Evolutionary conservation across 805 yeast species (phyloP), one percentile per base, ranked within the genome.

Genomic region (Sungouiella blattae): DNA sequence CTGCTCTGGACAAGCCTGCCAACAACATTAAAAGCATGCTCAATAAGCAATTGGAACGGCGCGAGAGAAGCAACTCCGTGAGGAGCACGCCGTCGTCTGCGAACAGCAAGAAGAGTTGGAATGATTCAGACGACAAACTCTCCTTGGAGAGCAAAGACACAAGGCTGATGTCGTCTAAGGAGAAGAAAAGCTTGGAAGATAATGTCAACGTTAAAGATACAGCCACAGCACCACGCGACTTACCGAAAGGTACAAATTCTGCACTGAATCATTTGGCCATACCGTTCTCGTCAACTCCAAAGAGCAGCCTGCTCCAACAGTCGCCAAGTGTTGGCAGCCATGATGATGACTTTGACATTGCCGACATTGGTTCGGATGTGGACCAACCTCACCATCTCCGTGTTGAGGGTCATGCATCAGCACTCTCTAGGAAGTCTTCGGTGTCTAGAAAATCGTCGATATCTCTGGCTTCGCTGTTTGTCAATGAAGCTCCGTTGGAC

Each of bases 371-470:
- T 6, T 8, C 7, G 12, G 12, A 24, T 12, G 6, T 24, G n/a
- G 7, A 24, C 14, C 6, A 5, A 6, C n/a, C n/a, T 8, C 6
- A 6, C 14, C n/a, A 24, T n/a, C 27, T 24, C 14, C 14, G 27
- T n/a, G 27, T 24, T 6, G 27, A 12, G 14, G 14, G 12, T 16
- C 13, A n/a, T 18, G 18, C 18, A 9, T n/a, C n/a, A n/a, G n/a
- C n/a, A 14, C 29, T 17, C 8, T 26, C 17, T 7, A 4, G 29
- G 9, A 26, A 11, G 14, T n/a, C n/a, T n/a, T 18, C 18, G 9
- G 7, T 30, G 11, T 44, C 49, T 5, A 26, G 51, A 7, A 35
- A 27, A n/a, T 47, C 51, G 5, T 47, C 51, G 2, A 17, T 43
- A 4, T 34, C 50, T 8, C 50, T 45, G 48, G 20, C 36, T 2